Evolutionary conservation across 75 land plant species (phyloP).

Genomic region (Pinus tabuliformis): DNA sequence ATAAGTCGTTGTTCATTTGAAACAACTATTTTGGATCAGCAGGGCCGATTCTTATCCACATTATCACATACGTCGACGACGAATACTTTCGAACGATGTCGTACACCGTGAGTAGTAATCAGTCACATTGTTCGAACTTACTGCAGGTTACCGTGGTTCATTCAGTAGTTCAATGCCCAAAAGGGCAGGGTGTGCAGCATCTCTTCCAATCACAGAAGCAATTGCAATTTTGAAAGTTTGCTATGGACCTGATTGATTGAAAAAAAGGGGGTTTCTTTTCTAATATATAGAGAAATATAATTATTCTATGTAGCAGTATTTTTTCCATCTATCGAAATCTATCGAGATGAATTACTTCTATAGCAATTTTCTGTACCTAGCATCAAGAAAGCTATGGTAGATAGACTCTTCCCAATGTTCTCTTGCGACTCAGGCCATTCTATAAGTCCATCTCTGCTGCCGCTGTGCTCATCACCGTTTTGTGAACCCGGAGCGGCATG

Average conservation of each 20-base stretch:
- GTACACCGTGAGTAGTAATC: constrained; percentile 22
- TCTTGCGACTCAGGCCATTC: constrained; percentile 30
- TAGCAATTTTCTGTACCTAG: constrained; percentile 29
- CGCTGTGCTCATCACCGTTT: constrained; percentile 41
- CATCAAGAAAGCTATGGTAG: constrained; percentile 63
- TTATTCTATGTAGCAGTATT: too few species aligned
- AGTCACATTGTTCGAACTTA: constrained; percentile 15
- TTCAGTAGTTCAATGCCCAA: constrained; percentile 38
- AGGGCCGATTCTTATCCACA: constrained; percentile 41
- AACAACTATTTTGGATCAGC: constrained; percentile 42
- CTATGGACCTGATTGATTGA: too few species aligned
- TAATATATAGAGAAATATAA: background rate
- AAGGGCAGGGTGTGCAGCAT: constrained; percentile 17
- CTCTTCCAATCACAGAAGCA: constrained; percentile 7
- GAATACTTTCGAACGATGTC: constrained; percentile 30
- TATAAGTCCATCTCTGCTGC: constrained; percentile 29
- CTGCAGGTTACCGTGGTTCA: constrained; percentile 12
- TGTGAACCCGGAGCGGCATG: constrained; percentile 45
- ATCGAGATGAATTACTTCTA: too few species aligned
- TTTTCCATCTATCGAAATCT: too few species aligned
- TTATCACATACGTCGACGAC: constrained; percentile 46
- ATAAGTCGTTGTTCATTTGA: constrained; percentile 24
- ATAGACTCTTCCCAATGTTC: constrained; percentile 42
- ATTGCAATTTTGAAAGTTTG: too few species aligned
- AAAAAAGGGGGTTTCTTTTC: too few species aligned